Conservation (phyloP, 306 rosid species). For the Malus fusca region DNA sequence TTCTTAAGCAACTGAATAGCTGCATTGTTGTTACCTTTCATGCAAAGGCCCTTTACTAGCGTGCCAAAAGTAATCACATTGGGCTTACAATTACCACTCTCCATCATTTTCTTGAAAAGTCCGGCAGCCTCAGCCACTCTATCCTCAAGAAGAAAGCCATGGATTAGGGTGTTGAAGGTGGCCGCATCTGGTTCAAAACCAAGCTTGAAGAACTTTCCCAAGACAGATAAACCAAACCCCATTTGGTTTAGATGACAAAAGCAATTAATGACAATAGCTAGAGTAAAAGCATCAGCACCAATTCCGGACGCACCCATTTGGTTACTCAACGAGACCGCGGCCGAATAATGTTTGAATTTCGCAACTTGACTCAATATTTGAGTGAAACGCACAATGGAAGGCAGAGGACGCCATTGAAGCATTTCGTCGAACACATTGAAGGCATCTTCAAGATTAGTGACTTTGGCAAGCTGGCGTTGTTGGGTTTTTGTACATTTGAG, state of each 20-base stretch:
- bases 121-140: background rate
- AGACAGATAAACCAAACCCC: background rate
- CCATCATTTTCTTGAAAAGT: background rate
- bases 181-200: slow-evolving; percentile 10
- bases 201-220: slow-evolving; percentile 22
- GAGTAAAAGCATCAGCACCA: slow-evolving; percentile 6
- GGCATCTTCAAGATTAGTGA: background rate
- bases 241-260: slow-evolving; percentile 13
- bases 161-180: slow-evolving; percentile 10
- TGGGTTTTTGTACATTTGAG: background rate
- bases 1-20: slow-evolving; percentile 18
- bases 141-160: too few relatives aligned
- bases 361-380: slow-evolving; percentile 12
- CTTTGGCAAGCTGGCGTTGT: too few relatives aligned
- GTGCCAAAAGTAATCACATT: slow-evolving; percentile 18
- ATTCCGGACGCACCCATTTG: slow-evolving; percentile 5
- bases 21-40: background rate
- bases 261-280: slow-evolving; percentile 33
- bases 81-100: background rate
- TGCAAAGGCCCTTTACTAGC: slow-evolving; percentile 15
- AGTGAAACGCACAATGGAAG: slow-evolving; percentile 16
- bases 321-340: slow-evolving; percentile 9
- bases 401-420: slow-evolving; percentile 20
- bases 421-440: slow-evolving; percentile 1
- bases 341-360: slow-evolving; percentile 12